Percentiles rank a stretch among this genome's conserved stretches.
Evolutionary conservation across 2,329 filamentous ascomycete genomes (phyloP).

Genomic region (Scopulariopsis brevicaulis): DNA sequence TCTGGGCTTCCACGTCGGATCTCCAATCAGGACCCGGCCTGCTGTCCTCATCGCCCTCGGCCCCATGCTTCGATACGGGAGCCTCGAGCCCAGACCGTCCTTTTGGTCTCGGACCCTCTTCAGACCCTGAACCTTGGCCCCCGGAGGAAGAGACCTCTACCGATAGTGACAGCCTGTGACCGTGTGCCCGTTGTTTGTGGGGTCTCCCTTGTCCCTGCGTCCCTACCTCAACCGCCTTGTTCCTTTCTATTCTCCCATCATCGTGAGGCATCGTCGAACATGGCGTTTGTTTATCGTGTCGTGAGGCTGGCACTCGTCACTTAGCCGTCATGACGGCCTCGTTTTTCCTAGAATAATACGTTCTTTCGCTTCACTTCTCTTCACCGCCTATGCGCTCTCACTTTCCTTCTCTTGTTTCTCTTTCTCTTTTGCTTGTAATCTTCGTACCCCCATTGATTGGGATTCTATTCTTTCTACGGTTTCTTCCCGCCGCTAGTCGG

Average conservation of each 20-base stretch:
- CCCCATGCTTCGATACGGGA: background rate
- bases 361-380: background rate
- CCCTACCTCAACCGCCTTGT: background rate
- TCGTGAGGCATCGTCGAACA: background rate
- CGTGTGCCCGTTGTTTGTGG: background rate
- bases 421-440: conserved; percentile 12
- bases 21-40: background rate
- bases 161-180: background rate
- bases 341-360: background rate
- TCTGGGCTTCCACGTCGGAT: background rate
- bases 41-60: background rate
- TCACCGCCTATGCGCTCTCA: background rate
- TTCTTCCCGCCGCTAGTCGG: conserved; percentile 9
- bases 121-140: background rate
- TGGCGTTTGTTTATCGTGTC: conserved; percentile 1
- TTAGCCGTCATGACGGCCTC: background rate
- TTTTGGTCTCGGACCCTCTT: background rate
- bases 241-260: conserved; percentile 3
- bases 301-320: background rate
- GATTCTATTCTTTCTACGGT: conserved; percentile 19
- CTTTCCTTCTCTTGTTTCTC: conserved; percentile 3
- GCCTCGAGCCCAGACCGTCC: background rate
- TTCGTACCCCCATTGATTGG: conserved; percentile 35
- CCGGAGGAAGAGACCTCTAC: background rate
- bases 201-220: background rate